Evolutionary conservation across 371 early-diverging fungal genomes (phyloP), one percentile per base, ranked within the genome.

Genomic region (Blastocladiella emersonii): DNA sequence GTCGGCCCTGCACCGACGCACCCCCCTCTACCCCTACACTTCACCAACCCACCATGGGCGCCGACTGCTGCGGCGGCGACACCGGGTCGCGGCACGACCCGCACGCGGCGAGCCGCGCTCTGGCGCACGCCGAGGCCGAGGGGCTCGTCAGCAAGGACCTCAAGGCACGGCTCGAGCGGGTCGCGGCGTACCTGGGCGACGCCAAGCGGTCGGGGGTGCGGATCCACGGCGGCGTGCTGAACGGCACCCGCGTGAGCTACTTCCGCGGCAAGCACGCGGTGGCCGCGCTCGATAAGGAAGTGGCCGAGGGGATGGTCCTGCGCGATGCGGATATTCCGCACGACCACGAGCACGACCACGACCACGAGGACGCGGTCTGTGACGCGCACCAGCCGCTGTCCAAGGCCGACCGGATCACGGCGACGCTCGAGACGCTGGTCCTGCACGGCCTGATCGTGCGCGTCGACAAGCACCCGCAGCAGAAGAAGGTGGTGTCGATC

Each of bases 191-290:
- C 66, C 77, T 90, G 34, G 69, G 80, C 59, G 80, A 74, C 64
- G 66, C 76, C 7, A 69, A 82, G 49, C 75, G 78, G 53, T 88
- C 90, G 0, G 84, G 87, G 30, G 70, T 95, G 57, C 87, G 85
- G 68, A 74, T 84, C 49, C 79, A 91, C 67, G 85, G 89, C 68
- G 95, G 96, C 63, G 83, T 92, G 44, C 77, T 95, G 41, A 89
- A 91, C 67, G 98, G 94, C 35, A 83, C 85, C 48, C 78, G 96
- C 56, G 89, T 95, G 10, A 87, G 89, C 43, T 97, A 86, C 74
- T 95, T 95, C 70, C 91, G 93, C 74, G 95, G 92, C 85, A 76
- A 66, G 64, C 57, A 36, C 32, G 60, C 60, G 25, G 39, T 43
- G 1, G 21, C 41, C 0, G 60, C 60, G 0, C 44, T 59, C 2